Evolutionary conservation across 2,329 filamentous ascomycete genomes (phyloP), one percentile per base, ranked within the genome.

Genomic region (Neocucurbitaria cava): DNA sequence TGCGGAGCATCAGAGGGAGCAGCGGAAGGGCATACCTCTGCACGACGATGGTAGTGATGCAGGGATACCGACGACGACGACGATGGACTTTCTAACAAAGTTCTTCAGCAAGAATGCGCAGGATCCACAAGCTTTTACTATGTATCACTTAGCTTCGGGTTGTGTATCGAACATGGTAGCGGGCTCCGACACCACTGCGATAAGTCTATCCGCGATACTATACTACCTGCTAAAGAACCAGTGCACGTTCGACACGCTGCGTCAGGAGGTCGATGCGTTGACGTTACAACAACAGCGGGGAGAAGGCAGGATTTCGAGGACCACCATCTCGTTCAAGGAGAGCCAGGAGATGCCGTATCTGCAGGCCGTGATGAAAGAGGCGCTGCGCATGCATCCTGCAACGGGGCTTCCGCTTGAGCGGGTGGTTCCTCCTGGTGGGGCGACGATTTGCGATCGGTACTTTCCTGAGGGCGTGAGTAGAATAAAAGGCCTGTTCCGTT

Each of bases 181-280:
- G 5, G 78, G 77, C 10, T 73, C 71, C 9, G 79, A 81, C 47
- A 81, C 78, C 0, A 81, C 78, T 5, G 76, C 75, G 18, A 74
- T 77, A n/a, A 72, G 72, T 1, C 68, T 73, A 2, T 71, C 66
- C 6, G 58, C 58, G 9, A 61, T 69, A 5, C 41, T 65, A 1
- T 71, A 68, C 45, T 58, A 69, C 39, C 49, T 71, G 5, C 52
- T 62, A 4, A 61, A 54, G 17, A 46, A 54, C 3, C 65, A 64
- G 18, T 3, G 11, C 9, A 52, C 51, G 0, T 55, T 68, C 28
- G 9, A 31, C 11, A 11, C 28, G 9, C 28, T 31, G 28, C 28
- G 28, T 10, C 8, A 15, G 4, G 28, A 31, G 28, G 13, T 31
- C 9, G 28, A 31, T 31, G 5, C 8, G 11, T n/a, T n/a, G n/a